These are phyloP conservation scores for Epicoccum sorghinum DNA, from an alignment of 2,329 filamentous ascomycete species.

Conservation along the genomic window DNA sequence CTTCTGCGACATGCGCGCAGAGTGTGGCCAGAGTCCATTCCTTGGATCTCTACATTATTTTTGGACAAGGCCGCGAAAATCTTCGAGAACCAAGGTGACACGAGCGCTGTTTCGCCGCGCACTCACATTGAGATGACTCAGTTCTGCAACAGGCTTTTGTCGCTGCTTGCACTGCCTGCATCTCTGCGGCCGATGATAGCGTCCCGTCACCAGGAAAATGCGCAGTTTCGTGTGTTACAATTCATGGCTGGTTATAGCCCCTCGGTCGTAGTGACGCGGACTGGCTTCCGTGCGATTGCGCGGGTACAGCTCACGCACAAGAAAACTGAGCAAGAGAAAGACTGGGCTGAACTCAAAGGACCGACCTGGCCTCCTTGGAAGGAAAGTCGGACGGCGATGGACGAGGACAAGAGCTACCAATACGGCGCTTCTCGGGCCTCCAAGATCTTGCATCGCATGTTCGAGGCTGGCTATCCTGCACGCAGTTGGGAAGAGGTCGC, in stretches of 20 bases:
- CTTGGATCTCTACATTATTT: conserved; percentile 40
- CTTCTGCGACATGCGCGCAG: conserved; percentile 40
- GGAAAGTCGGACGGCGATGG: conserved; percentile 65
- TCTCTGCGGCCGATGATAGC: conserved; percentile 57
- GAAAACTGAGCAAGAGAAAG: conserved; percentile 61
- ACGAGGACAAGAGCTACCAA: conserved; percentile 62
- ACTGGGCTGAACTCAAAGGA: conserved; percentile 65
- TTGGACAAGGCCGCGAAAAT: conserved; percentile 30
- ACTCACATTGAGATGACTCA: conserved; percentile 38
- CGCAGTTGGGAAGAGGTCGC: conserved; percentile 60
- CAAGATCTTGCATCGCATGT: conserved; percentile 61
- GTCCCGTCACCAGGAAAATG: conserved; percentile 58
- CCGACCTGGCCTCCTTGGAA: conserved; percentile 71
- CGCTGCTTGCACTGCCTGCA: conserved; percentile 56
- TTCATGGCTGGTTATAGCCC: conserved; percentile 63
- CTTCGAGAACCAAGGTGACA: conserved; percentile 1
- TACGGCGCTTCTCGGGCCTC: conserved; percentile 64
- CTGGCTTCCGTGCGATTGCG: conserved; percentile 63
- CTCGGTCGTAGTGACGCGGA: conserved; percentile 60
- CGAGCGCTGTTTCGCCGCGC: conserved; percentile 1
- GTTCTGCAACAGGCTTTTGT: conserved; percentile 58
- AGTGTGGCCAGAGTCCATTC: conserved; percentile 39
- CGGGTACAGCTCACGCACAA: conserved; percentile 63
- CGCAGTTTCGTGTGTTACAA: conserved; percentile 62
- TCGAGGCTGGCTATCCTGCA: conserved; percentile 63